Conservation (phyloP, 1,284 basidiomycete species). For the Trametes versicolor region DNA sequence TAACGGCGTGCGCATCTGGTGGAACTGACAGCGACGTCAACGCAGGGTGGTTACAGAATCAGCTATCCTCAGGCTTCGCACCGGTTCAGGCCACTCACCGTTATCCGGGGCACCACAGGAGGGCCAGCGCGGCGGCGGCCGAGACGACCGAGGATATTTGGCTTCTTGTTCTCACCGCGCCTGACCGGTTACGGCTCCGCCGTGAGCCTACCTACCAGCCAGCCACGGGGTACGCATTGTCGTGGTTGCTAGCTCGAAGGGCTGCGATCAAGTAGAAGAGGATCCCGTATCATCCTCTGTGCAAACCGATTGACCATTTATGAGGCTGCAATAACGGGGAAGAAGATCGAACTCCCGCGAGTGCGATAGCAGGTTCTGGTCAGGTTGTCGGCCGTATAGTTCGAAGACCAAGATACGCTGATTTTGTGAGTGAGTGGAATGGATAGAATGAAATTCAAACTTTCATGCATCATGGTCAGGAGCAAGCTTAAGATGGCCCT, state of each 20-base stretch:
- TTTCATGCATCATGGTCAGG: too few species aligned
- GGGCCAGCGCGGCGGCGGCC: slow-evolving; percentile 5
- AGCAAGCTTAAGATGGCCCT: too few species aligned
- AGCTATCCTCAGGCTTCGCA: slow-evolving; percentile 11
- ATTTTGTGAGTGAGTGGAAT: too few species aligned
- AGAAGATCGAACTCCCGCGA: too few species aligned
- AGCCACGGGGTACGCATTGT: background rate
- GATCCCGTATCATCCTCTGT: background rate
- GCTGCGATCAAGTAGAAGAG: background rate
- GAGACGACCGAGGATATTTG: slow-evolving; percentile 18
- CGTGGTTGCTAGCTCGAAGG: background rate
- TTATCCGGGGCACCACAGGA: background rate
- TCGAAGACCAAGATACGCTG: too few species aligned
- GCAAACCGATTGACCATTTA: too few species aligned
- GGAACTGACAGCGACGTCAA: slow-evolving; percentile 17
- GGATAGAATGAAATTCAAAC: too few species aligned
- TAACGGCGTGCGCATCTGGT: slow-evolving; percentile 3
- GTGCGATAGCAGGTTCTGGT: too few species aligned
- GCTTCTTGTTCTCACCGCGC: slow-evolving; percentile 10
- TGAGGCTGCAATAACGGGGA: too few species aligned
- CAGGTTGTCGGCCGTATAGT: too few species aligned
- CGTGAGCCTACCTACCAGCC: slow-evolving; percentile 2
- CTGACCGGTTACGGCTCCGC: background rate
- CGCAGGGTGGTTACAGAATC: slow-evolving; percentile 20
- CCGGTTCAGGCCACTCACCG: background rate